Conservation (phyloP, 2,329 filamentous ascomycete species). For the Xylariomycetidae sp. region DNA sequence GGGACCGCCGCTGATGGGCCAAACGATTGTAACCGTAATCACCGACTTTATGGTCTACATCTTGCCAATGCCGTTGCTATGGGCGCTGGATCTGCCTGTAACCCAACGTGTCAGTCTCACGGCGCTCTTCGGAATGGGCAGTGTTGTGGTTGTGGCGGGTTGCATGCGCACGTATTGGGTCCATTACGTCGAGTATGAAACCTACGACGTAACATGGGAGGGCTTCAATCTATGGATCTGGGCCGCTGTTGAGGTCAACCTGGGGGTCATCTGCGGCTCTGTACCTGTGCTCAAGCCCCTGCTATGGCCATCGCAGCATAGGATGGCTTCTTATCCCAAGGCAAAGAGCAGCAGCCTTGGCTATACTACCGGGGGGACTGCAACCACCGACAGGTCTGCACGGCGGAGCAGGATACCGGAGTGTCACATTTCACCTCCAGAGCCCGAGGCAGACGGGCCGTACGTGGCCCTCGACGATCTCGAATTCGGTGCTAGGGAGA, state of each 20-base stretch:
- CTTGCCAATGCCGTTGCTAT: conserved; percentile 31
- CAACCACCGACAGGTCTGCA: not conserved
- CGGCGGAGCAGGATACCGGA: not conserved
- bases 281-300: conserved; percentile 28
- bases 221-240: conserved; percentile 36
- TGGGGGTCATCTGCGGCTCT: conserved; percentile 36
- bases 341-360: not conserved
- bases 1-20: conserved; percentile 19
- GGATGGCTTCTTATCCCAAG: not conserved
- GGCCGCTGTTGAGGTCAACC: conserved; percentile 35
- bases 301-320: conserved; percentile 7
- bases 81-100: conserved; percentile 25
- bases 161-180: conserved; percentile 33
- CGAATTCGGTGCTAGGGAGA: not conserved
- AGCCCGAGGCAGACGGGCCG: not conserved
- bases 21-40: conserved; percentile 27
- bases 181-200: conserved; percentile 27
- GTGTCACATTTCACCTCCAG: not conserved
- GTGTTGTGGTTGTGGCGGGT: conserved; percentile 31
- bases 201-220: conserved; percentile 36
- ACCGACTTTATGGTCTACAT: conserved; percentile 32
- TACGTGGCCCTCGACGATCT: not conserved
- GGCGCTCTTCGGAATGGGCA: conserved; percentile 31
- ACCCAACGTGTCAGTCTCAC: conserved; percentile 30
- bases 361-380: not conserved